Conservation (phyloP, 495 filamentous ascomycete genomes). For the Aspergillus conjunctus region DNA sequence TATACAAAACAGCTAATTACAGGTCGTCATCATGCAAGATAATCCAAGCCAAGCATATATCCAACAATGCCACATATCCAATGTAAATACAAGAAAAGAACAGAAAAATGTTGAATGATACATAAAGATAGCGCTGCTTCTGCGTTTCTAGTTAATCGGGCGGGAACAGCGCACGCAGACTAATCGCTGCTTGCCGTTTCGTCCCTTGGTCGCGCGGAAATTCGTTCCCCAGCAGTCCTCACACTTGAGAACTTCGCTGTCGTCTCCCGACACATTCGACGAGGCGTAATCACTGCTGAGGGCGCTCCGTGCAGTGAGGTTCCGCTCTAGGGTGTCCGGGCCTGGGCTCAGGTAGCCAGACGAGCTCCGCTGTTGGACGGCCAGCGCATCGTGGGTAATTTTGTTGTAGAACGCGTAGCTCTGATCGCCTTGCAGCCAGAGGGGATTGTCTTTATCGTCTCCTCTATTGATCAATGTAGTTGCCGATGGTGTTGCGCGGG, state of each 20-base stretch:
- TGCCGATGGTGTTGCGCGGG: conserved; percentile 11
- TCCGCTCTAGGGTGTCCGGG: conserved; percentile 31
- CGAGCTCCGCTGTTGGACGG: conserved; percentile 32
- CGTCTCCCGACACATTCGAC: conserved; percentile 38
- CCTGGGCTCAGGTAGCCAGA: conserved; percentile 36
- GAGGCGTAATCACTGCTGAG: conserved; percentile 52
- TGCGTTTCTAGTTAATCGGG: conserved; percentile 21
- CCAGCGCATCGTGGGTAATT: conserved; percentile 48
- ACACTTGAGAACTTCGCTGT: conserved; percentile 51
- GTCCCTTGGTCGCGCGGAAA: conserved; percentile 53
- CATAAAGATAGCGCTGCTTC: background rate
- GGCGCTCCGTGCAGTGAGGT: conserved; percentile 39
- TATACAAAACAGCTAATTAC: background rate
- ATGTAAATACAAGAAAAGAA: conserved; percentile 4
- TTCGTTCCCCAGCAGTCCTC: conserved; percentile 51
- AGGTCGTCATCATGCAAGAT: conserved; percentile 4
- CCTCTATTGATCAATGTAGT: conserved; percentile 23
- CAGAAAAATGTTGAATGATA: background rate
- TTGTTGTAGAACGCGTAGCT: conserved; percentile 57
- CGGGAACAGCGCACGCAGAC: conserved; percentile 55
- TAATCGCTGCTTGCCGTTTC: conserved; percentile 50
- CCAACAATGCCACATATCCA: background rate
- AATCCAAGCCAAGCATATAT: background rate
- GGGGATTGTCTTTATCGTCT: conserved; percentile 42
- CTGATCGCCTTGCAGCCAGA: conserved; percentile 55